These are phyloP conservation scores for Pythium rishiriense DNA, from an alignment of 352 stramenopile species.

Conservation along the genomic window DNA sequence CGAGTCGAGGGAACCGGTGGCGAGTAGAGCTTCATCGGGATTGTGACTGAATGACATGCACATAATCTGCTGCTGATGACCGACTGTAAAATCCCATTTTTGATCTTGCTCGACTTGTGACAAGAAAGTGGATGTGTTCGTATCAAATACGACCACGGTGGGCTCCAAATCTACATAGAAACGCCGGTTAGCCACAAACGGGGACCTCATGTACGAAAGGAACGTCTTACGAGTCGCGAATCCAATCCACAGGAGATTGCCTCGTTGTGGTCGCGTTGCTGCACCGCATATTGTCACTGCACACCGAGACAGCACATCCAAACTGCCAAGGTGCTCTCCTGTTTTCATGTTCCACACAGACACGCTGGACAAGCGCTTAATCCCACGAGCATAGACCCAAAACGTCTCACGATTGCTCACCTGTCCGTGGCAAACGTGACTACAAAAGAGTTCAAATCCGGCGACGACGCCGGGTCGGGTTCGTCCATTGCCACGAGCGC, in stretches of 20 bases:
- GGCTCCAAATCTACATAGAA: constrained; percentile 28
- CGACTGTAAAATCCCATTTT: not conserved
- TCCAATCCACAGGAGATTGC: constrained; percentile 23
- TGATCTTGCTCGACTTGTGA: not conserved
- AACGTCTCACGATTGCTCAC: constrained; percentile 23
- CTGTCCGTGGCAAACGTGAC: constrained; percentile 51
- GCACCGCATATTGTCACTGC: constrained; percentile 37
- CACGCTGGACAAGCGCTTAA: constrained; percentile 28
- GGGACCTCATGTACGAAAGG: not conserved
- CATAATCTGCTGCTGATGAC: constrained; percentile 60
- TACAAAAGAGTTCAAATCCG: constrained; percentile 19
- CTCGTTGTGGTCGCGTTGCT: not conserved
- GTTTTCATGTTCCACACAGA: constrained; percentile 47
- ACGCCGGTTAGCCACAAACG: not conserved
- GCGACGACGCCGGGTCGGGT: not conserved
- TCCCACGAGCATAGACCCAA: not conserved
- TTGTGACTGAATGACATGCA: constrained; percentile 43
- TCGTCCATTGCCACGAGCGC: constrained; percentile 14
- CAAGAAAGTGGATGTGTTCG: not conserved
- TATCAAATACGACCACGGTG: constrained; percentile 2
- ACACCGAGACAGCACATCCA: constrained; percentile 31
- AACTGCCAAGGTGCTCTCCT: constrained; percentile 26
- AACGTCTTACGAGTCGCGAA: constrained; percentile 40
- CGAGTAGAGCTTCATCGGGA: constrained; percentile 28
- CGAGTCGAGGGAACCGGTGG: constrained; percentile 59